Base-by-base conservation (phyloP, 805 yeast species). In the Zygosaccharomyces pseudorouxii region DNA sequence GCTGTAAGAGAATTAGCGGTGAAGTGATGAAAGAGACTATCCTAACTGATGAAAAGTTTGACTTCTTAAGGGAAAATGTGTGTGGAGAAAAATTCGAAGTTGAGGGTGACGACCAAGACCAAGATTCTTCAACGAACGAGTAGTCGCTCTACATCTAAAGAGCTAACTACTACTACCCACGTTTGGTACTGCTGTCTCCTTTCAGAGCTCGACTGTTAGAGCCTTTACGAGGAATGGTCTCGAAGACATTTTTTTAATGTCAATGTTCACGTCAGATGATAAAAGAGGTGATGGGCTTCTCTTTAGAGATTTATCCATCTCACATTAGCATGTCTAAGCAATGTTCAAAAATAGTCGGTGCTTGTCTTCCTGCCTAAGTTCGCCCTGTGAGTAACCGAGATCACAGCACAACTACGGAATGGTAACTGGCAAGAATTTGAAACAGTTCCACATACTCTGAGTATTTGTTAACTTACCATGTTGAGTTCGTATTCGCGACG, bases 21-120 rank as follows among this genome's bases (percentile, higher is more conserved):
- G 82, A 84, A 30, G 90, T 89, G 56, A 77, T 93, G 53, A 84
- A 87, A 58, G 79, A 82, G 45, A 96, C 98, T 0, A 89, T 93
- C 19, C 78, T 82, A 64, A 76, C 76, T 42, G 89, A 87, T 48
- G 99, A 93, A 65, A 89, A 87, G 63, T 93, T 93, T 69, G 99
- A 93, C 68, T 93, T 93, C 60, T 72, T 93, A 55, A 87, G 86
- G 38, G 97, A 89, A 41, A 60, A 65, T 43, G 58, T 71, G 22
- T 67, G 72, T 47, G 64, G 56, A 14, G 62, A 49, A 33, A 57
- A 52, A 20, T 52, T 23, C 16, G 51, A 40, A 61, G 54, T 40
- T 33, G 50, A 46, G 16, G 47, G 27, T n/a, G 52, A 43, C 14
- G 46, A 42, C 22, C 42, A 48, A 28, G 38, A 31, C 20, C 45